Percentiles rank a stretch among this genome's conserved stretches.
These are phyloP conservation scores for Babesia gibsoni DNA, from an alignment of 169 alveolate species.

Conservation along the genomic window DNA sequence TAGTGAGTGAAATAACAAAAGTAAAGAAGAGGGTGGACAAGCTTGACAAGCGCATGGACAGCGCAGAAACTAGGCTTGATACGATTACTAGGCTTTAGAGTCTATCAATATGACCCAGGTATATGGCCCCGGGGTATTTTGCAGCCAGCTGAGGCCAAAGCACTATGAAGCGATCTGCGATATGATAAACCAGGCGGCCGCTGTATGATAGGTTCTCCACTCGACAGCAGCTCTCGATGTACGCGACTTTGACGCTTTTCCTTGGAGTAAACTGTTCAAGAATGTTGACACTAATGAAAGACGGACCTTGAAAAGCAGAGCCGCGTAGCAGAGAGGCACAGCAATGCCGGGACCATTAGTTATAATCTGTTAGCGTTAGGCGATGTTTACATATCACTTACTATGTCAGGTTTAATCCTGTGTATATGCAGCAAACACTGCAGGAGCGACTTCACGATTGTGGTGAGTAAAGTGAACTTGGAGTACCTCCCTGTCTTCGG, in stretches of 20 bases:
- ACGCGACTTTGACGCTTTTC: constrained; percentile 26
- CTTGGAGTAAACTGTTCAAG: too few species aligned
- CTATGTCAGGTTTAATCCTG: constrained; percentile 30
- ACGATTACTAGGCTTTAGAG: constrained; percentile 9
- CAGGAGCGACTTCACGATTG: not conserved
- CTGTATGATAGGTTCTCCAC: constrained; percentile 41
- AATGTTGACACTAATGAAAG: too few species aligned
- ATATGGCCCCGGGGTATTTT: constrained; percentile 19
- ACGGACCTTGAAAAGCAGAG: constrained; percentile 23
- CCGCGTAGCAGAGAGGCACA: constrained; percentile 42
- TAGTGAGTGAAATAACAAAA: constrained; percentile 5
- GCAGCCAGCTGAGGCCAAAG: constrained; percentile 44
- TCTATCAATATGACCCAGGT: constrained; percentile 6
- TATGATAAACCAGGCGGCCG: constrained; percentile 8
- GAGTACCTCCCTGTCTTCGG: not conserved
- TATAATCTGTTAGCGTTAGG: not conserved
- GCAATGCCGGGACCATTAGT: constrained; percentile 62
- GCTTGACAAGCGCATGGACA: not conserved
- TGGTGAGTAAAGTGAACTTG: not conserved
- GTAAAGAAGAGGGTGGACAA: constrained; percentile 6
- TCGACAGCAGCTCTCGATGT: constrained; percentile 45
- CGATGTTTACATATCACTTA: not conserved
- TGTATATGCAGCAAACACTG: not conserved
- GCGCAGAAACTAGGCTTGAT: not conserved
- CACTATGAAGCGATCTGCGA: constrained; percentile 40